Evolutionary conservation across 495 filamentous ascomycete species (phyloP), one percentile per base, ranked within the genome.

Genomic region (Rhizodiscina lignyota): DNA sequence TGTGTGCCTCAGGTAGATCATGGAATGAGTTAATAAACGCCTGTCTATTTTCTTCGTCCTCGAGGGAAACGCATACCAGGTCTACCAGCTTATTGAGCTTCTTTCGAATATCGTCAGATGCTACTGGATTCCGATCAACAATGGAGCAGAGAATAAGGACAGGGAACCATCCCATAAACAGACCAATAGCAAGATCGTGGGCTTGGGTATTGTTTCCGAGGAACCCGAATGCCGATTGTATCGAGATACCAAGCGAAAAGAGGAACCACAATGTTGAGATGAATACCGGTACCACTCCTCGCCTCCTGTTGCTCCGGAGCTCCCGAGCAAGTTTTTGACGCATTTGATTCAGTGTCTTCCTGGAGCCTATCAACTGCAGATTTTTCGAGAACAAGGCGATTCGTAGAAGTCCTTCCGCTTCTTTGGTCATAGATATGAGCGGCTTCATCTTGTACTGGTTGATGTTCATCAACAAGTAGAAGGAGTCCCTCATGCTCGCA

Each of bases 111-210:
- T 59, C 41, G 13, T 51, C 55, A 0, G 58, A 39, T 2, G 59
- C 57, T 10, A 51, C 48, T 0, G 63, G 62, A 35, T 69, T 69
- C 6, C 65, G 54, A 43, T 69, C 65, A 2, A 64, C 48, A 22
- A 70, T 66, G 6, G 43, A 48, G 32, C 53, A 54, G 2, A 64
- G 36, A 16, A 66, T 50, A 11, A 70, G 37, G n/a, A 67, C 39
- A 6, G 66, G 66, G 3, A 69, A 34, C 66, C 63, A 69, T 3
- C 50, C 45, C 13, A 68, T 40, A 5, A 69, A 34, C 1, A 65
- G 36, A 2, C 65, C 66, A 1, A 69, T 39, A 0, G 60, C 65
- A 1, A 69, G 51, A 29, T 58, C 43, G 28, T 69, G 65, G 1
- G 65, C 57, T 2, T 50, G 56, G 4, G 49, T 41, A 18, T 58